Base-by-base conservation (phyloP, 805 yeast genomes). In the Candida rishiriensis region DNA sequence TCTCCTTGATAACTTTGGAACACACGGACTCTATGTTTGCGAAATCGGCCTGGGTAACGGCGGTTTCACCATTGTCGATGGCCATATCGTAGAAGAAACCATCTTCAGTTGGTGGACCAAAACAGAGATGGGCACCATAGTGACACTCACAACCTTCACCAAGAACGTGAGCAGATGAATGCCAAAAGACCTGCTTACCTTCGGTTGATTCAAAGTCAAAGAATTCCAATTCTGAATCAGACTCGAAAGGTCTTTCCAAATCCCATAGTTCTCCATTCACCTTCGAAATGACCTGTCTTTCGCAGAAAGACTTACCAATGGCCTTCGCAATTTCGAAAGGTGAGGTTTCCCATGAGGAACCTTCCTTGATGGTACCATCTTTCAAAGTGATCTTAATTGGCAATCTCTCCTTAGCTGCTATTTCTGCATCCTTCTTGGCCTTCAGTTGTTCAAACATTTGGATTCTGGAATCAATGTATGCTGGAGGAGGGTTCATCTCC, bases 131-230 rank as follows among this genome's bases (percentile, higher is more conserved):
- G 53, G 96, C 95, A 55, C 97, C 98, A 65, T 84, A 74, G 67
- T 88, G 93, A 66, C 97, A 85, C 72, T 93, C 99, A 73, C 96
- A 86, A 39, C 97, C 91, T 73, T 93, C 99, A 70, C 99, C 99
- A 57, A 93, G 73, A 43, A 93, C 91, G 70, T 93, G 99, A 42
- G 99, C 99, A 54, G 96, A 85, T 2, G 99, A 93, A 68, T 93
- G 99, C 99, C 99, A 93, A 71, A 93, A 93, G 31, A 91, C 98
- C 53, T 82, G 81, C 65, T 84, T 88, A 68, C 98, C 99, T 61
- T 90, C 97, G n/a, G 86, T 86, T 49, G 88, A 75, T 34, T 88
- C 95, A 59, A 93, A 93, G 63, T 90, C 97, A 63, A 88, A 78
- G 59, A 89, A 83, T 64, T 88, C 93, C 51, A 93, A 72, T 21